Percentiles rank a stretch among this genome's conserved stretches.
Evolutionary conservation across 2,329 filamentous ascomycete genomes (phyloP).

Genomic region (Emmonsiellopsis sp.): DNA sequence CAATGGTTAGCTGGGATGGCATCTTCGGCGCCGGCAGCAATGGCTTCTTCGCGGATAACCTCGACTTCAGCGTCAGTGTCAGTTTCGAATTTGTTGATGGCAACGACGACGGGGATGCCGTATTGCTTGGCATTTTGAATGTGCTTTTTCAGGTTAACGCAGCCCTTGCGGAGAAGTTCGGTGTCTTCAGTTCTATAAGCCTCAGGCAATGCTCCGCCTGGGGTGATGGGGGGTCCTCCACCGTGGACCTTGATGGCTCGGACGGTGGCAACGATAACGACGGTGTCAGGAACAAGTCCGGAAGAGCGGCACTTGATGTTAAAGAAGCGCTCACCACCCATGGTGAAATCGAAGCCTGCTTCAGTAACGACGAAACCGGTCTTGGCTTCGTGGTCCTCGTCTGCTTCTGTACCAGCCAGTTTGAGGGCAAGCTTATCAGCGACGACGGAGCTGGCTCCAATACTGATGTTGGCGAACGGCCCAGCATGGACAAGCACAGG

Average conservation of each 20-base stretch:
- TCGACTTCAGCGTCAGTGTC: conserved; percentile 89
- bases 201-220: conserved; percentile 72
- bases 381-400: conserved; percentile 74
- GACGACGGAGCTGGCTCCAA: conserved; percentile 89
- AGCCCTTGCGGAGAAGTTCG: conserved; percentile 79
- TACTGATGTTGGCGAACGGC: conserved; percentile 96
- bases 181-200: conserved; percentile 92
- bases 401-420: conserved; percentile 84
- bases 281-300: conserved; percentile 82
- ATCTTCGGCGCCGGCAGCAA: conserved; percentile 86
- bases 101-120: conserved; percentile 88
- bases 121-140: conserved; percentile 83
- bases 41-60: conserved; percentile 79
- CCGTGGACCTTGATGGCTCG: conserved; percentile 95
- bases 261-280: conserved; percentile 91
- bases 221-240: conserved; percentile 84
- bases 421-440: conserved; percentile 94
- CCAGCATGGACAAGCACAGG: conserved; percentile 96
- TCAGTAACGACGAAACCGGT: conserved; percentile 92
- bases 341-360: conserved; percentile 97
- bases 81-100: conserved; percentile 92
- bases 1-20: conserved; percentile 93
- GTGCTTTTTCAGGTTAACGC: conserved; percentile 91
- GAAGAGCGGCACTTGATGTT: conserved; percentile 99
- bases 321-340: conserved; percentile 99